Conservation (phyloP, 2,329 filamentous ascomycete genomes). For the Diplodia scrobiculata region DNA sequence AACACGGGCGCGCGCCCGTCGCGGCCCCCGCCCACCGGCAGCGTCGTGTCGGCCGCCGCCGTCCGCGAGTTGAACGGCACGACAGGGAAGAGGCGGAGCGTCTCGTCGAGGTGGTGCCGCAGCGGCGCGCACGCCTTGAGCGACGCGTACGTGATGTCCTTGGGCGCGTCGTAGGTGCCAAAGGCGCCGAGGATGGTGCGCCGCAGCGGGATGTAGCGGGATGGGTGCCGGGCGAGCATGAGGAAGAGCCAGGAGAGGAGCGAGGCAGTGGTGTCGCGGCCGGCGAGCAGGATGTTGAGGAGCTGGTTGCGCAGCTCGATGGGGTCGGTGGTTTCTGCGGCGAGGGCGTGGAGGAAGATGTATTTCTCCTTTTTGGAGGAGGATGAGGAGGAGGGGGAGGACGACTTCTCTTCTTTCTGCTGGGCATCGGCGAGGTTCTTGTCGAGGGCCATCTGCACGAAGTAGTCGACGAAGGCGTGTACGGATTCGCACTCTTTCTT, state of each 20-base stretch:
- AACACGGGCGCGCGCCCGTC: slow-evolving; percentile 55
- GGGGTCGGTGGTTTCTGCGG: slow-evolving; percentile 50
- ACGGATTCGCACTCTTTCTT: slow-evolving; percentile 17
- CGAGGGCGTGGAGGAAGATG: slow-evolving; percentile 52
- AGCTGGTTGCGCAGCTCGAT: slow-evolving; percentile 49
- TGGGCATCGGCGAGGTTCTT: too few relatives aligned
- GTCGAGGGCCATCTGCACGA: slow-evolving; percentile 49
- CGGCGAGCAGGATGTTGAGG: slow-evolving; percentile 50
- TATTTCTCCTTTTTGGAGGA: slow-evolving; percentile 34
- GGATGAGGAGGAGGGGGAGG: too few relatives aligned
- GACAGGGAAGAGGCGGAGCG: slow-evolving; percentile 57
- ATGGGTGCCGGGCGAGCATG: slow-evolving; percentile 39
- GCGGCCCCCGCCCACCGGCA: slow-evolving; percentile 55
- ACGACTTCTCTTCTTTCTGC: too few relatives aligned
- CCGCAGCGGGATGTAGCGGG: slow-evolving; percentile 44
- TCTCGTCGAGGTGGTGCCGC: slow-evolving; percentile 71
- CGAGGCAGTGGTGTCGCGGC: slow-evolving; percentile 46
- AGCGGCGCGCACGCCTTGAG: slow-evolving; percentile 48
- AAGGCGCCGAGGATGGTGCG: slow-evolving; percentile 41
- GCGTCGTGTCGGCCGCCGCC: slow-evolving; percentile 53
- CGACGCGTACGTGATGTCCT: slow-evolving; percentile 42
- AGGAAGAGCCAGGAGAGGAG: slow-evolving; percentile 47
- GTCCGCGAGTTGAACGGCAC: slow-evolving; percentile 57
- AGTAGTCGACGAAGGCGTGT: slow-evolving; percentile 51
- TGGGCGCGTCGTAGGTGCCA: slow-evolving; percentile 41